These are phyloP conservation scores for Colletotrichum chlorophyti DNA, from an alignment of 2,329 filamentous ascomycete genomes.

Conservation along the genomic window DNA sequence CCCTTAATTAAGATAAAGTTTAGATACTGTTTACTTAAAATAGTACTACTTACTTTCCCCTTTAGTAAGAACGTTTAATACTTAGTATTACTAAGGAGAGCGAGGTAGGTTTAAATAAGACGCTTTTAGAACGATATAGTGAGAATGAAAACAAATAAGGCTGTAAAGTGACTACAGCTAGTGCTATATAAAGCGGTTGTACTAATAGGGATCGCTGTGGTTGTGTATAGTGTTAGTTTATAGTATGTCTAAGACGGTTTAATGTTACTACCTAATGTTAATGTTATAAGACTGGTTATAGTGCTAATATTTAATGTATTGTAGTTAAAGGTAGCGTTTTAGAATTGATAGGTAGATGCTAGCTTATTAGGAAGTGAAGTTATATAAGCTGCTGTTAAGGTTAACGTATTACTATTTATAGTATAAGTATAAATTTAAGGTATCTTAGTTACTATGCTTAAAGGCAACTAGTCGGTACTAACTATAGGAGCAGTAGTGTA, in stretches of 20 bases:
- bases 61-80: too few relatives aligned
- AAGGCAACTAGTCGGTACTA: neutral
- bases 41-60: too few relatives aligned
- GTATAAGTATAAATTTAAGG: neutral
- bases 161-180: too few relatives aligned
- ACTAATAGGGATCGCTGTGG: neutral
- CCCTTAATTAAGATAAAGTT: too few relatives aligned
- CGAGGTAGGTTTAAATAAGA: too few relatives aligned
- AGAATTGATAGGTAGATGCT: neutral
- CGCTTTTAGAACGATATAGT: too few relatives aligned
- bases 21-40: too few relatives aligned
- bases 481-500: neutral
- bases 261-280: neutral
- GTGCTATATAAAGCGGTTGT: neutral
- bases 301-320: neutral
- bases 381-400: neutral
- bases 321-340: neutral
- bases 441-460: neutral
- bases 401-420: neutral
- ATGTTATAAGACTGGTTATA: neutral
- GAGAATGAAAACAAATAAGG: too few relatives aligned
- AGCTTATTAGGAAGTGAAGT: neutral
- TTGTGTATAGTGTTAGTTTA: neutral
- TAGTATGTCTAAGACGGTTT: neutral
- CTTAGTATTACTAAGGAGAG: too few relatives aligned